Conservation (phyloP, 305 asterid species). For the Lippia alba region DNA sequence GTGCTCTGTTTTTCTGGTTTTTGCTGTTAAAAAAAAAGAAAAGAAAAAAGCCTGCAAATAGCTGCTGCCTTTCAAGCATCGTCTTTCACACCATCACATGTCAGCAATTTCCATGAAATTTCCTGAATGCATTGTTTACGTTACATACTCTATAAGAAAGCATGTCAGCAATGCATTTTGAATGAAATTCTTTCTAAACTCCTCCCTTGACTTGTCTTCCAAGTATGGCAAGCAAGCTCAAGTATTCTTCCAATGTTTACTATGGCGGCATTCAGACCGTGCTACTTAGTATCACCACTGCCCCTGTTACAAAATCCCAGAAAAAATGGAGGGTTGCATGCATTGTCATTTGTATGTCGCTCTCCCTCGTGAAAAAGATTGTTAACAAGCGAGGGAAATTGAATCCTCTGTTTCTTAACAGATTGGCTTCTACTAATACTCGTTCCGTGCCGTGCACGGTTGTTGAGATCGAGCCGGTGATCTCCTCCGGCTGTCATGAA, state of each 20-base stretch:
- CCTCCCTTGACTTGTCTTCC: too few species aligned
- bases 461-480: constrained; percentile 37
- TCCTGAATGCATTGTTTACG: background rate
- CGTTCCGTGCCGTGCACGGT: constrained; percentile 37
- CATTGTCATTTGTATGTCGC: constrained; percentile 44
- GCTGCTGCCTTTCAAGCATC: constrained; percentile 18
- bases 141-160: constrained; percentile 31
- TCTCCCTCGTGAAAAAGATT: constrained; percentile 36
- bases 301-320: constrained; percentile 49
- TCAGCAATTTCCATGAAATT: constrained; percentile 38
- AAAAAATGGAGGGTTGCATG: constrained; percentile 60
- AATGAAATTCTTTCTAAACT: constrained; percentile 41
- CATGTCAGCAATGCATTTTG: background rate
- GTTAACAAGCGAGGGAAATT: constrained; percentile 20
- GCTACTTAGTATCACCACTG: constrained; percentile 40
- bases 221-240: constrained; percentile 38
- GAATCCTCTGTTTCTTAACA: background rate
- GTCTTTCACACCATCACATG: too few species aligned
- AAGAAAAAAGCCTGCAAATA: constrained; percentile 16
- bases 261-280: constrained; percentile 36
- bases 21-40: background rate
- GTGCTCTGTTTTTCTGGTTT: background rate
- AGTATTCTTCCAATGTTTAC: constrained; percentile 22
- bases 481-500: background rate
- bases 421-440: background rate